phyloP scores from a whole-genome alignment of 2,329 filamentous ascomycete species.

The Diaporthe sp. region DNA sequence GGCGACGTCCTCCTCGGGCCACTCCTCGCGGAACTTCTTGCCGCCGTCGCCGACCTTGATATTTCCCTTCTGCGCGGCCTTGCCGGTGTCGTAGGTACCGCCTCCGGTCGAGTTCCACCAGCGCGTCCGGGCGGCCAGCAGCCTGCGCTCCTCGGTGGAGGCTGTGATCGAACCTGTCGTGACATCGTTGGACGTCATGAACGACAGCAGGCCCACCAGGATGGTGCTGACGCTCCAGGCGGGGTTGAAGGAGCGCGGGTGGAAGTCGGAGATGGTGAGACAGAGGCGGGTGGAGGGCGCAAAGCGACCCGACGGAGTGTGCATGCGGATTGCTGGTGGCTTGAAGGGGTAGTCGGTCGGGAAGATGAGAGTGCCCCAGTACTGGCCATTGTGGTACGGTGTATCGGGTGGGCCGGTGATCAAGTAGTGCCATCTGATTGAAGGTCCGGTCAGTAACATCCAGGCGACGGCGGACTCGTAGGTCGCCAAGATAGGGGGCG shows the following conservation, averaged over 20 bases:
- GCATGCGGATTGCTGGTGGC: conserved; percentile 97
- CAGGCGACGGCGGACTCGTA: background rate
- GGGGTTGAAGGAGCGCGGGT: conserved; percentile 97
- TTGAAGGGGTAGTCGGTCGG: conserved; percentile 97
- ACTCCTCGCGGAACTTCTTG: conserved; percentile 88
- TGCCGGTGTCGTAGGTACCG: conserved; percentile 71
- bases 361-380: conserved; percentile 97
- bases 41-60: conserved; percentile 94
- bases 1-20: conserved; percentile 88
- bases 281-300: conserved; percentile 92
- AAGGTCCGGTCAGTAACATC: conserved; percentile 34
- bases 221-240: conserved; percentile 99
- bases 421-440: conserved; percentile 86
- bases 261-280: conserved; percentile 96
- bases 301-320: conserved; percentile 95
- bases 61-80: conserved; percentile 73
- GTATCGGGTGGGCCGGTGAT: conserved; percentile 94
- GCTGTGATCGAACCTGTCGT: conserved; percentile 91
- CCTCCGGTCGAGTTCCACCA: conserved; percentile 99
- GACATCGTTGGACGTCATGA: conserved; percentile 99
- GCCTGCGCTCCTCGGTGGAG: conserved; percentile 79
- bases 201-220: conserved; percentile 90
- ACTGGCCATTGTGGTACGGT: conserved; percentile 93
- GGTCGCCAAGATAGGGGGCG: background rate
- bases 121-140: conserved; percentile 79